These are phyloP conservation scores for Tolypocladium pustulatum DNA, from an alignment of 2,329 filamentous ascomycete genomes.

Conservation along the genomic window DNA sequence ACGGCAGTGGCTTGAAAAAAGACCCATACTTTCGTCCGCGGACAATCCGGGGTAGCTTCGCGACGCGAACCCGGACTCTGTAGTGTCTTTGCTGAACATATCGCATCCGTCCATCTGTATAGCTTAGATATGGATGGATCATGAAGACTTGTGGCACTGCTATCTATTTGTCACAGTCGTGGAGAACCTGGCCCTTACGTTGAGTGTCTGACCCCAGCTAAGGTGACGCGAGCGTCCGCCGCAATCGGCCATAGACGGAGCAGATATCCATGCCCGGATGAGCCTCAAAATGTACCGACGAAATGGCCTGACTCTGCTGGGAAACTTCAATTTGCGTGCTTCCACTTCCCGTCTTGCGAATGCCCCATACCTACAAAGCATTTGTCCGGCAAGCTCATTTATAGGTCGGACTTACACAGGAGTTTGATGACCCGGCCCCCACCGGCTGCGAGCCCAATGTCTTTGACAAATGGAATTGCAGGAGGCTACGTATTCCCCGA, in stretches of 20 bases:
- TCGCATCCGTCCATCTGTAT: background rate
- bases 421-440: too few relatives aligned
- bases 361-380: too few relatives aligned
- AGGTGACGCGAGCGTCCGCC: too few relatives aligned
- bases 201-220: too few relatives aligned
- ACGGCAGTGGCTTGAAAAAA: background rate
- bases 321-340: too few relatives aligned
- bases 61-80: background rate
- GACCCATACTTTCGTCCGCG: background rate
- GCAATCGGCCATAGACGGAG: background rate
- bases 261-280: background rate
- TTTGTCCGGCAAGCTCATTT: background rate
- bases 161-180: background rate
- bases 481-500: too few relatives aligned
- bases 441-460: too few relatives aligned
- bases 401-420: background rate
- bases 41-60: background rate
- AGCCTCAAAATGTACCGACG: background rate
- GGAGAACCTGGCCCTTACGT: too few relatives aligned
- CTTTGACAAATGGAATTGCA: too few relatives aligned
- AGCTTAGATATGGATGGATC: background rate
- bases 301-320: background rate
- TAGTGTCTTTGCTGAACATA: too few relatives aligned
- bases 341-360: too few relatives aligned
- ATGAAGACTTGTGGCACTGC: background rate